Evolutionary conservation across 2,329 filamentous ascomycete genomes (phyloP), one percentile per base, ranked within the genome.

Genomic region (Davidsoniella australis): DNA sequence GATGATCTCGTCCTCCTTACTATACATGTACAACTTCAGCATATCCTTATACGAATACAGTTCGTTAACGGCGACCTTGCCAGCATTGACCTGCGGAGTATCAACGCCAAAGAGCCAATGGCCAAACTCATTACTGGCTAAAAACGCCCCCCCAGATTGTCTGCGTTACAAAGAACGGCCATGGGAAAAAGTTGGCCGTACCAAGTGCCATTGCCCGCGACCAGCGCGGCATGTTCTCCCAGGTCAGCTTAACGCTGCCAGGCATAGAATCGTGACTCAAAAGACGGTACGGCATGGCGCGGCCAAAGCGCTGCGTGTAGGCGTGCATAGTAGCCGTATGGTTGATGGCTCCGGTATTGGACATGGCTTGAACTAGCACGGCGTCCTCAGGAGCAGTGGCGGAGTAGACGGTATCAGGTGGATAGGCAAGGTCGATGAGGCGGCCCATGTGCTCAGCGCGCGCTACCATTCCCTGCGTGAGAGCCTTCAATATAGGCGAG

Each of bases 261-360:
- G 73, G 73, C 0, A 71, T 73, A 4, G 73, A 75, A 59, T 76
- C 73, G 52, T 67, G 63, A 18, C 71, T 64, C 17, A 71, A 58
- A 6, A 76, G 62, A 20, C 64, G 58, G 53, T 74, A 69, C 2
- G 71, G 71, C 54, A 75, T 59, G 17, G 62, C 54, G 26, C 60
- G 54, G 16, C 59, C 61, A 56, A 65, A 59, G 4, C 56, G 60
- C 16, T 66, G 56, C 3, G 59, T 59, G 57, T 69, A 74, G 0
- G 66, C 69, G 53, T 72, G 64, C 10, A 74, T 56, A 0, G 69
- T 66, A 1, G 71, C 66, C 0, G 68, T 70, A 45, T 67, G 65
- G 62, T 70, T 72, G 50, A 73, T 72, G 14, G 66, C 71, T 12
- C 75, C 75, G 0, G 73, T 75, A 58, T 76, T 78, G 53, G 73